phyloP scores from a whole-genome alignment of 1,139 yeast genomes.

The Suhomyces anneliseae region DNA sequence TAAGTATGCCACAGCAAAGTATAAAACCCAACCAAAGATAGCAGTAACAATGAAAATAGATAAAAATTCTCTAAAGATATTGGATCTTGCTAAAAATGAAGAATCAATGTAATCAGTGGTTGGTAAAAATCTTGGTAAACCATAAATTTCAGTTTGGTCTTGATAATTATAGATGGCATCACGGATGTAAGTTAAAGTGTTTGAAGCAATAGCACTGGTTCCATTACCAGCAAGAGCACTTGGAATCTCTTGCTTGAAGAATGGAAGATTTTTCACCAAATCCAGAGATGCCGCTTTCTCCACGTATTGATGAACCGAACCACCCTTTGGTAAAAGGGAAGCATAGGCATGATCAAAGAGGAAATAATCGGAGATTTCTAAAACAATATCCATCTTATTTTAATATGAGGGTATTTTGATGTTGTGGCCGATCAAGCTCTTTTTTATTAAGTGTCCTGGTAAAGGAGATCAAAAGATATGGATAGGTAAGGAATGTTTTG shows the following conservation, averaged over 20 bases:
- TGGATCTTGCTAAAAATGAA: constrained; percentile 70
- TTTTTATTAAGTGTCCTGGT: neutral
- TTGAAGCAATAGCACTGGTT: constrained; percentile 16
- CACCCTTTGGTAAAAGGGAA: constrained; percentile 34
- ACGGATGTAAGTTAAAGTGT: constrained; percentile 19
- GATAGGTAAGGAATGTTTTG: neutral
- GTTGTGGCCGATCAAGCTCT: neutral
- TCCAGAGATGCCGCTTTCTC: constrained; percentile 11
- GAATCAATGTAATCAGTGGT: constrained; percentile 55
- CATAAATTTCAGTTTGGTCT: constrained; percentile 40
- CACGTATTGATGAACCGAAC: constrained; percentile 22
- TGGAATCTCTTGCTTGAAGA: neutral
- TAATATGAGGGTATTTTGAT: too few species aligned
- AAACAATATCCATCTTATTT: constrained; percentile 75
- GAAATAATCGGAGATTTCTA: constrained; percentile 74
- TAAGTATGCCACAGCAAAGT: constrained; percentile 70
- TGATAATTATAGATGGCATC: constrained; percentile 28
- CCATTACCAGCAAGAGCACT: constrained; percentile 2
- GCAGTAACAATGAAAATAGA: constrained; percentile 73
- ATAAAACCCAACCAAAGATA: constrained; percentile 80
- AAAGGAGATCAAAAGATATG: neutral
- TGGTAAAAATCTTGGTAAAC: constrained; percentile 37
- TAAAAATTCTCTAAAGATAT: constrained; percentile 65
- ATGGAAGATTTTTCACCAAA: constrained; percentile 5
- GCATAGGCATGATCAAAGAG: constrained; percentile 76